A percentile compares a stretch with the other conserved stretches of the same genome.
phyloP scores from a whole-genome alignment of 108 stramenopile genomes.

The Epipyxis sp. region DNA sequence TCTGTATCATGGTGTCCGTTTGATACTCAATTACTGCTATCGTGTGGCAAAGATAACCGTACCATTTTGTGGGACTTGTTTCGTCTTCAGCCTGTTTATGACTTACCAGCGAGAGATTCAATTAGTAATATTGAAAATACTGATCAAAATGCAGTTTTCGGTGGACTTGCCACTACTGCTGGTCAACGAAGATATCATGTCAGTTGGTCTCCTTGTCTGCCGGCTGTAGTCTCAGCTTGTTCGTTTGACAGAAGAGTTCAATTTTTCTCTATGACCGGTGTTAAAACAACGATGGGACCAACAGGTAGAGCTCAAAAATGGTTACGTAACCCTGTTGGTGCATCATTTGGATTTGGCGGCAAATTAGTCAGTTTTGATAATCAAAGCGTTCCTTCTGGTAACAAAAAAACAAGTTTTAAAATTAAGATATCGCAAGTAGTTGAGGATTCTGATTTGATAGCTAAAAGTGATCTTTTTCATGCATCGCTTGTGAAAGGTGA shows the following conservation, averaged over 20 bases:
- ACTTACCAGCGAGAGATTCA: slow-evolving; percentile 53
- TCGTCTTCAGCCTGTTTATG: slow-evolving; percentile 72
- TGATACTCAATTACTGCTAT: slow-evolving; percentile 70
- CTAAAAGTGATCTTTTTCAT: slow-evolving; percentile 22
- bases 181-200: slow-evolving; percentile 64
- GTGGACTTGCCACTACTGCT: slow-evolving; percentile 11
- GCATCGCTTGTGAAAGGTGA: neutral
- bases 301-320: slow-evolving; percentile 85
- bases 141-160: slow-evolving; percentile 22
- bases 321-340: slow-evolving; percentile 76
- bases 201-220: slow-evolving; percentile 79
- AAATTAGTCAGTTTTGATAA: slow-evolving; percentile 66
- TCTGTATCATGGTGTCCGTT: slow-evolving; percentile 90
- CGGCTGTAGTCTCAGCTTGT: slow-evolving; percentile 80
- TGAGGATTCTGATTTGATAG: slow-evolving; percentile 14
- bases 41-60: slow-evolving; percentile 87
- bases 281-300: slow-evolving; percentile 60
- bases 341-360: slow-evolving; percentile 87
- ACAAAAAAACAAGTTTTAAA: neutral
- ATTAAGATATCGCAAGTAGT: slow-evolving; percentile 19
- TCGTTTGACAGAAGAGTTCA: slow-evolving; percentile 93
- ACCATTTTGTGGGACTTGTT: slow-evolving; percentile 93
- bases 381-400: slow-evolving; percentile 7
- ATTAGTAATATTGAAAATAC: slow-evolving; percentile 19
- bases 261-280: slow-evolving; percentile 70